Conservation (phyloP, 2,329 filamentous ascomycete species). For the Elsinoe fawcettii region DNA sequence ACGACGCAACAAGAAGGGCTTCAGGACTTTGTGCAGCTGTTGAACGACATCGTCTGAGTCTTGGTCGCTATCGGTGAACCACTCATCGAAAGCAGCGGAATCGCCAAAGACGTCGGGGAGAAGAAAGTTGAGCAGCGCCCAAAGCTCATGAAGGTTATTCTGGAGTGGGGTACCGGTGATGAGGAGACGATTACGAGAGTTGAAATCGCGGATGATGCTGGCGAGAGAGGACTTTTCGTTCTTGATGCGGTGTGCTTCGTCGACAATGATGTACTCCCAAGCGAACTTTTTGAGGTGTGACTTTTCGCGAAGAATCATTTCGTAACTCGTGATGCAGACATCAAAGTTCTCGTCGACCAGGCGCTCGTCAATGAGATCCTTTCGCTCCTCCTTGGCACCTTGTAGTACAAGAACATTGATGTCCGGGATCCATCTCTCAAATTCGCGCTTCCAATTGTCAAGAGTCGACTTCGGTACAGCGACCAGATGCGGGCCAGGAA, state of each 20-base stretch:
- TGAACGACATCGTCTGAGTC: slow-evolving; percentile 95
- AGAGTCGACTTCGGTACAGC: slow-evolving; percentile 93
- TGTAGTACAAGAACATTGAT: slow-evolving; percentile 91
- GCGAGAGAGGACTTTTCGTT: slow-evolving; percentile 97
- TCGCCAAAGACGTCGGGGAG: slow-evolving; percentile 98
- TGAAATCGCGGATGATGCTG: slow-evolving; percentile 92
- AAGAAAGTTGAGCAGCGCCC: slow-evolving; percentile 94
- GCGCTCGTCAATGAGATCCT: slow-evolving; percentile 78
- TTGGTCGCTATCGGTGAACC: slow-evolving; percentile 84
- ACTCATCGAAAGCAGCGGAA: slow-evolving; percentile 91
- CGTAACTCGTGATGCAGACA: slow-evolving; percentile 96
- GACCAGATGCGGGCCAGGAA: slow-evolving; percentile 82
- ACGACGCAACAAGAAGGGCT: slow-evolving; percentile 87
- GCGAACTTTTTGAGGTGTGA: slow-evolving; percentile 92
- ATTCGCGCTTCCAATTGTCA: slow-evolving; percentile 97
- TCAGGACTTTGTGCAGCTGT: slow-evolving; percentile 84
- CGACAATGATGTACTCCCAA: slow-evolving; percentile 99
- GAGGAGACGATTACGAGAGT: slow-evolving; percentile 85
- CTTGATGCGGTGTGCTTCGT: slow-evolving; percentile 97
- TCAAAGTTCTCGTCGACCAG: slow-evolving; percentile 94
- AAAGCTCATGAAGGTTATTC: slow-evolving; percentile 96
- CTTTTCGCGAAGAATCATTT: slow-evolving; percentile 97
- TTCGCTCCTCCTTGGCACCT: slow-evolving; percentile 88
- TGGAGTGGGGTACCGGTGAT: slow-evolving; percentile 96
- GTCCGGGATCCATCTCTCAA: slow-evolving; percentile 87